Evolutionary conservation across 108 stramenopile species (phyloP).

Genomic region (Epipyxis sp.): DNA sequence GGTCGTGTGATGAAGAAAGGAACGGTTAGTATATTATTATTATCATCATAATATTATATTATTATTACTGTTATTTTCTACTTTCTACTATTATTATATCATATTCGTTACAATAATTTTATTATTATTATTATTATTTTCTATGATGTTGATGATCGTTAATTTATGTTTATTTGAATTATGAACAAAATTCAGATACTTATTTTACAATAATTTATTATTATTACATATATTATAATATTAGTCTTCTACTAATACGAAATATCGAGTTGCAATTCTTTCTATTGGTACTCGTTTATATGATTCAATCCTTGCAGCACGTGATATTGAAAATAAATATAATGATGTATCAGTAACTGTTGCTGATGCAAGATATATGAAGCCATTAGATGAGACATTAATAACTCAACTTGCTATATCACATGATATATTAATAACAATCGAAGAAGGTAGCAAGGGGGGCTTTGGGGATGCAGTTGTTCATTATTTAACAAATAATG

Average conservation of each 20-base stretch:
- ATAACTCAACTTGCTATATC: constrained; percentile 78
- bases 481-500: constrained; percentile 86
- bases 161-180: too few relatives aligned
- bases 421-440: constrained; percentile 80
- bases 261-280: constrained; percentile 38
- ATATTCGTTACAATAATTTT: too few relatives aligned
- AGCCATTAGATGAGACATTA: constrained; percentile 85
- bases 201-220: too few relatives aligned
- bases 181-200: too few relatives aligned
- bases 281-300: constrained; percentile 84
- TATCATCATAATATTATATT: too few relatives aligned
- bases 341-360: constrained; percentile 79
- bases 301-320: constrained; percentile 78
- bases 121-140: too few relatives aligned
- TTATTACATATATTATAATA: too few relatives aligned
- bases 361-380: constrained; percentile 94
- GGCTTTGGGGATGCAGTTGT: constrained; percentile 92
- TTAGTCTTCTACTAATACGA: too few relatives aligned
- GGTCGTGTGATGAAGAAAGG: constrained; percentile 76
- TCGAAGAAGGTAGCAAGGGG: constrained; percentile 89
- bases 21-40: too few relatives aligned
- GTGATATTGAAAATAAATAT: constrained; percentile 73
- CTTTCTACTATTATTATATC: too few relatives aligned
- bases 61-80: too few relatives aligned
- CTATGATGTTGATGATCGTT: too few relatives aligned